Evolutionary conservation across 192 early-diverging fungal genomes (phyloP), one percentile per base, ranked within the genome.

Genomic region (Entophlyctis helioformis): DNA sequence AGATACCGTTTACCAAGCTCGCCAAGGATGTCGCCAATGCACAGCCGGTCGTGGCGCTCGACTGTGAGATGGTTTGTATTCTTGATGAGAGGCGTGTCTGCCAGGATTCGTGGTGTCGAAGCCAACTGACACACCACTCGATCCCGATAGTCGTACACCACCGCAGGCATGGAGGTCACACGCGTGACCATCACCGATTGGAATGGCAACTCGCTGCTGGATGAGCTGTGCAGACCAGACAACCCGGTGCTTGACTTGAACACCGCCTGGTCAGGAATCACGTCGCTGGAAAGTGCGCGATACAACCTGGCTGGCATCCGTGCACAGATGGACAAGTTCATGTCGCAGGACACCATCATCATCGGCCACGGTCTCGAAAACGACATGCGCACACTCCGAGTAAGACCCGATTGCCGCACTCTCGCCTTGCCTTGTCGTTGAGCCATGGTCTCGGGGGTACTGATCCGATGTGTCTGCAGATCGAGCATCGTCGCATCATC

Each of bases 21-120:
- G 42, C 48, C 10, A 22, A 33, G 1, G 33, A 32, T 10, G 31
- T 42, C 2, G 36, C 48, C 0, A 36, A 46, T 19, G 29, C 42
- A 6, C 27, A 52, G 15, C 13, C 49, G 7, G 39, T 80, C 19
- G 68, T 81, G 18, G 82, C 71, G 0, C 50, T 82, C 42, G 82
- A 84, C 61, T 84, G 82, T 46, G 82, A 84, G 60, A 84, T 84
- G 82, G 76, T 75, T 64, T 31, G 20, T 3, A 2, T 1, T 3
- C 3, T 23, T n/a, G 9, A 13, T 41, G 22, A 9, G 1, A 15
- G 9, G n/a, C 11, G 3, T 10, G 29, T 26, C 1, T 6, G 12
- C 9, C 1, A 53, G 10, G 3, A 2, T 18, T 36, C 45, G 20
- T 16, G 6, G 16, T 25, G 19, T 2, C 12, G 27, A 2, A 37